Evolutionary conservation across 1,284 basidiomycete species (phyloP).

Genomic region (Moesziomyces sp.): DNA sequence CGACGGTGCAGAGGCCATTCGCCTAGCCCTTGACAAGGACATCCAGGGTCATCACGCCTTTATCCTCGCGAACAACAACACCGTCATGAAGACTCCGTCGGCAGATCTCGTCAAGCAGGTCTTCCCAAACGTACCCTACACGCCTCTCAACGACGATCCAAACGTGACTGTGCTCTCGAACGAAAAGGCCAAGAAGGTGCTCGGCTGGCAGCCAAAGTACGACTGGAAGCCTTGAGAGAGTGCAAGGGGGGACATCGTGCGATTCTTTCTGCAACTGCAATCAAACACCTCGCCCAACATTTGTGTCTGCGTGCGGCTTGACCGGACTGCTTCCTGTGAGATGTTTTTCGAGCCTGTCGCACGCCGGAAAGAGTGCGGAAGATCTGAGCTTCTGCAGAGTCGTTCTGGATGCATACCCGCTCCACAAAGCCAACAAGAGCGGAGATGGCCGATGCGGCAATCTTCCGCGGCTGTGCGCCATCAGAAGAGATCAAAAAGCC

Average conservation of each 20-base stretch:
- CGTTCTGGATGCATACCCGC: too few relatives aligned
- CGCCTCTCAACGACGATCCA: conserved; percentile 34
- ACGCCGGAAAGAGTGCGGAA: too few relatives aligned
- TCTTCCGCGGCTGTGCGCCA: too few relatives aligned
- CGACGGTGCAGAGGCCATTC: conserved; percentile 69
- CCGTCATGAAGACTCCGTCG: conserved; percentile 62
- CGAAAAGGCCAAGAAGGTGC: conserved; percentile 68
- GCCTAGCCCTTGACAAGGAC: conserved; percentile 60
- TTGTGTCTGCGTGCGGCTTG: too few relatives aligned
- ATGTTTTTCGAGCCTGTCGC: too few relatives aligned
- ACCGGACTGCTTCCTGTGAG: too few relatives aligned
- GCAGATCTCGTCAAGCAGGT: conserved; percentile 67
- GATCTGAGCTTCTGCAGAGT: too few relatives aligned
- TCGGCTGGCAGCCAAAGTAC: conserved; percentile 67
- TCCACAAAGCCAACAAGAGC: too few relatives aligned
- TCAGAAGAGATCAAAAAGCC: too few relatives aligned
- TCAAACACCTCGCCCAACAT: too few relatives aligned
- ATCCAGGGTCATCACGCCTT: conserved; percentile 68
- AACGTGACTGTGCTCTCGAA: conserved; percentile 64
- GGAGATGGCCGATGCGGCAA: too few relatives aligned
- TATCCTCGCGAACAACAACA: conserved; percentile 69
- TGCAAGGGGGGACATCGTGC: not conserved
- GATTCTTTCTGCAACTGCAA: not conserved
- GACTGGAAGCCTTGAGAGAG: conserved; percentile 44
- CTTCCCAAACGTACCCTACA: conserved; percentile 66